These are phyloP conservation scores for Trypanosoma theileri DNA, from an alignment of 208 protist species.

Conservation along the genomic window DNA sequence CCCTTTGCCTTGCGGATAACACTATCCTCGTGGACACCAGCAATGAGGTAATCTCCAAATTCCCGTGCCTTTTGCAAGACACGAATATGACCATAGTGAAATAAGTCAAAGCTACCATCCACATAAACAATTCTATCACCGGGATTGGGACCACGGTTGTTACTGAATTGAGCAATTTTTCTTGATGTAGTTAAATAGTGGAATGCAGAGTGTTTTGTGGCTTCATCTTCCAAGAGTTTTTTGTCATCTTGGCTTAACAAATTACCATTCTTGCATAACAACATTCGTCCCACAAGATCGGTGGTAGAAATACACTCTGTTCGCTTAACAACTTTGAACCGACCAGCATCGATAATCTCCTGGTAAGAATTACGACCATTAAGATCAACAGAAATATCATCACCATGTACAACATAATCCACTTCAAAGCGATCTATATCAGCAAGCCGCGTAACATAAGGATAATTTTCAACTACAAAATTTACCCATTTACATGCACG, in stretches of 20 bases:
- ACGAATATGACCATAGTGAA: constrained; percentile 95
- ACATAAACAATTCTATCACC: constrained; percentile 96
- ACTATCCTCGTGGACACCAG: constrained; percentile 95
- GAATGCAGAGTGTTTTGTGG: constrained; percentile 19
- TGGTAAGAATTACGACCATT: constrained; percentile 95
- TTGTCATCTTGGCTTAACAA: constrained; percentile 41
- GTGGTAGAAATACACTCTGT: constrained; percentile 98
- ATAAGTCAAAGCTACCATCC: constrained; percentile 97
- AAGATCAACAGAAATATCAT: constrained; percentile 96
- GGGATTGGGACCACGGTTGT: constrained; percentile 71
- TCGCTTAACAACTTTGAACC: constrained; percentile 91
- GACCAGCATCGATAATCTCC: constrained; percentile 90
- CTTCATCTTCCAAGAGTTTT: constrained; percentile 38
- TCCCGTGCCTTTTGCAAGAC: constrained; percentile 93
- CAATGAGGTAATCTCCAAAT: constrained; percentile 95
- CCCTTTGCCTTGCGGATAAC: constrained; percentile 91
- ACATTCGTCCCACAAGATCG: constrained; percentile 97
- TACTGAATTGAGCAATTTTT: constrained; percentile 96
- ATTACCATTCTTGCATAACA: constrained; percentile 91
- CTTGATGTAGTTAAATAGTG: constrained; percentile 91
- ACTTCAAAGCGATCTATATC: constrained; percentile 93
- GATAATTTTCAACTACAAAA: constrained; percentile 94
- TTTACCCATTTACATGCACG: constrained; percentile 98
- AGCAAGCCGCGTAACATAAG: constrained; percentile 92
- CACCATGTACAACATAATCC: constrained; percentile 97